phyloP scores from a whole-genome alignment of 179 eudicot genomes.

The Camellia oleifera region DNA sequence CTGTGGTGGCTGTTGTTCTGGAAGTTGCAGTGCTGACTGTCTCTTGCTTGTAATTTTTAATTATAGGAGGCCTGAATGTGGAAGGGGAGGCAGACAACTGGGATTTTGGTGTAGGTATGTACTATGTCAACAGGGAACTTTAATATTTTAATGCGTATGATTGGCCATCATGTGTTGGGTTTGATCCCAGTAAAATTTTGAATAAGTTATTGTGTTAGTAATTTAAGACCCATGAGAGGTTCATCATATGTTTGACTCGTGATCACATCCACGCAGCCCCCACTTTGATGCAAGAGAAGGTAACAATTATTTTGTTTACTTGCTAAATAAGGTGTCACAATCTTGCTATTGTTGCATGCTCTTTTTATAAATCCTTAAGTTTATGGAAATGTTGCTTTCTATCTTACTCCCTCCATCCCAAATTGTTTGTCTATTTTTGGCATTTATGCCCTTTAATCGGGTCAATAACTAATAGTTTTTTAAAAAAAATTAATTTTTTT shows the following conservation, averaged over 20 bases:
- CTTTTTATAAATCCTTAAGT: too few species aligned
- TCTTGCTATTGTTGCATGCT: too few species aligned
- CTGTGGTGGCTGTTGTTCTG: conserved; percentile 5
- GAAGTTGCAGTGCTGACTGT: conserved; percentile 15
- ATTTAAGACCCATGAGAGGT: background rate
- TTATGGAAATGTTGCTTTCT: too few species aligned
- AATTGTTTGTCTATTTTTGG: too few species aligned
- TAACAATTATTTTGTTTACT: background rate
- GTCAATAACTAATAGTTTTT: too few species aligned
- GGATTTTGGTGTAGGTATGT: conserved; percentile 96
- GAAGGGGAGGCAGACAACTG: conserved; percentile 98
- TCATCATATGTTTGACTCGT: background rate
- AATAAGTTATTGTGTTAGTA: background rate
- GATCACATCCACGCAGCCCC: background rate
- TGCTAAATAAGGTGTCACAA: background rate
- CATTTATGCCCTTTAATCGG: too few species aligned
- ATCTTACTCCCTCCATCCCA: too few species aligned
- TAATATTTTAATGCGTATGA: background rate
- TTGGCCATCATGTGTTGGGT: background rate
- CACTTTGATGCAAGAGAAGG: background rate
- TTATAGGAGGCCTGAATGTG: conserved; percentile 89
- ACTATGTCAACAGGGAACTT: conserved; percentile 30
- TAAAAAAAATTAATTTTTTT: too few species aligned
- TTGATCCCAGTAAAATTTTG: background rate
- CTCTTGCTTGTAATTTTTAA: background rate